These are phyloP conservation scores for Termitomyces heimii DNA, from an alignment of 768 basidiomycete genomes.

Conservation along the genomic window DNA sequence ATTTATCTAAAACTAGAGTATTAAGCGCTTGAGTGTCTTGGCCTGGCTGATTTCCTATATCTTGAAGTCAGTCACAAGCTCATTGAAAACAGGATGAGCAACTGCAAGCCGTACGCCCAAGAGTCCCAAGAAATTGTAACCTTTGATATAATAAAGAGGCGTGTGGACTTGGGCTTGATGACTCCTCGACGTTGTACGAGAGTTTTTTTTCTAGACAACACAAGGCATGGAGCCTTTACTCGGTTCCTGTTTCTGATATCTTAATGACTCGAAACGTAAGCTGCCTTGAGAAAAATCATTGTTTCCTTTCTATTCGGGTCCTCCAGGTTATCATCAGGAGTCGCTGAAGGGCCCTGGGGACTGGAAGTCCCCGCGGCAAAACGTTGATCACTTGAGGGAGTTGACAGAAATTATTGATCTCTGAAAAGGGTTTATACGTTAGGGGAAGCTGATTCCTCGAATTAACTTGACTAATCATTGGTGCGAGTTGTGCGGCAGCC, in stretches of 20 bases:
- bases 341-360: neutral
- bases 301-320: neutral
- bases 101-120: neutral
- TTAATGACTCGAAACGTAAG: neutral
- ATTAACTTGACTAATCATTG: neutral
- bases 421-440: no score
- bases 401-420: neutral
- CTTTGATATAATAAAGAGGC: neutral
- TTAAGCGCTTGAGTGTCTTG: neutral
- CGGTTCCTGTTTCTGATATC: neutral
- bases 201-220: neutral
- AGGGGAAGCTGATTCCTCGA: neutral
- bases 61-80: neutral
- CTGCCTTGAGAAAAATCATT: neutral
- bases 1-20: neutral
- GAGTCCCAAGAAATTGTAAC: neutral
- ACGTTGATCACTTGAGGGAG: neutral
- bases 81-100: neutral
- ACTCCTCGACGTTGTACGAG: neutral
- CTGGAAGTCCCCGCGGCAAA: neutral
- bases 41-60: neutral
- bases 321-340: neutral
- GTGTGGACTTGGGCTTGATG: neutral
- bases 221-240: neutral
- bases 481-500: neutral